Percentiles rank a stretch among this genome's conserved stretches.
Conservation (phyloP, 164 flowering plant genomes). For the Warburgia ugandensis region DNA sequence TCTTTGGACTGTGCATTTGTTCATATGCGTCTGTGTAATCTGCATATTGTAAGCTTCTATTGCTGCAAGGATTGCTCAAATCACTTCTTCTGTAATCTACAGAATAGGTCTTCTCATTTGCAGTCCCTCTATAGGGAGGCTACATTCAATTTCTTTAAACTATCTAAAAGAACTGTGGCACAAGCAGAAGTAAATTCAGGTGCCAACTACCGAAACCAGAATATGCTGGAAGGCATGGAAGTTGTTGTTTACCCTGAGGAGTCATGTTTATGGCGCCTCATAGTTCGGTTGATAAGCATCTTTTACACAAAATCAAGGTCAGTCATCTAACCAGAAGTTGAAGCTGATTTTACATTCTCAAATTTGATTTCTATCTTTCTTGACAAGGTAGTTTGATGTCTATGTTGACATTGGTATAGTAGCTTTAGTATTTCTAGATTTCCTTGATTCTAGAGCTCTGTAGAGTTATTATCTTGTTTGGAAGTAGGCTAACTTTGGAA, state of each 20-base stretch:
- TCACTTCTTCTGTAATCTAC: constrained; percentile 22
- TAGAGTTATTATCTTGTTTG: background rate
- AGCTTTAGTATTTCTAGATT: too few relatives aligned
- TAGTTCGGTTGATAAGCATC: constrained; percentile 53
- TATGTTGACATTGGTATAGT: too few relatives aligned
- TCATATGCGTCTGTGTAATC: too few relatives aligned
- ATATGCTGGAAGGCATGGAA: constrained; percentile 12
- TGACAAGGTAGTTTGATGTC: background rate
- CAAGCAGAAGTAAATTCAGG: constrained; percentile 8
- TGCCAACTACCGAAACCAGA: constrained; percentile 9
- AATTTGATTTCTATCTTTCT: background rate
- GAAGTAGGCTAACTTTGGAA: background rate
- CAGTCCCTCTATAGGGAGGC: constrained; percentile 29
- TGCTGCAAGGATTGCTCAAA: background rate
- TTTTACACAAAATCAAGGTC: constrained; percentile 59
- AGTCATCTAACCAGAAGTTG: background rate
- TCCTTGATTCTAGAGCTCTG: background rate
- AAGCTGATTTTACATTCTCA: background rate
- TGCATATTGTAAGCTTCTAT: background rate
- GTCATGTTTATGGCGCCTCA: constrained; percentile 41
- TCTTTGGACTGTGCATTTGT: too few relatives aligned
- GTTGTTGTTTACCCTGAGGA: constrained; percentile 7
- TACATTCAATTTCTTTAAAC: constrained; percentile 42
- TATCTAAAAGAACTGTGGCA: constrained; percentile 30
- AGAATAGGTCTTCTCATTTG: constrained; percentile 50